Conservation (phyloP, 176 grass and related monocot species). For the Hordeum vulgare region MorexV3_pseudomolecules_assembly NC_058522.1:528830501-528831000, state of each 20-base stretch:
- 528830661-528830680: neutral
- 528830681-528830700: neutral
- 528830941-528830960: neutral
- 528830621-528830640: neutral
- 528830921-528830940: neutral
- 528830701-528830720: neutral
- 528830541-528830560: neutral
- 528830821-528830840: neutral
- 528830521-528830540: conserved; percentile 6
- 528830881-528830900: neutral
- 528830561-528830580: neutral
- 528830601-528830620: neutral
- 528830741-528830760: neutral
- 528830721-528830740: neutral
- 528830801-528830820: neutral
- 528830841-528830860: neutral
- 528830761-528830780: neutral
- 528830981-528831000: neutral
- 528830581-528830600: neutral
- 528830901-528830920: neutral
- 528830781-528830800: neutral
- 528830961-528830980: neutral
- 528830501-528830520: neutral
- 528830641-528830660: neutral
- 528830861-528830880: neutral